Evolutionary conservation across 352 stramenopile genomes (phyloP).

Genomic region (Stramenopiles sp.): DNA sequence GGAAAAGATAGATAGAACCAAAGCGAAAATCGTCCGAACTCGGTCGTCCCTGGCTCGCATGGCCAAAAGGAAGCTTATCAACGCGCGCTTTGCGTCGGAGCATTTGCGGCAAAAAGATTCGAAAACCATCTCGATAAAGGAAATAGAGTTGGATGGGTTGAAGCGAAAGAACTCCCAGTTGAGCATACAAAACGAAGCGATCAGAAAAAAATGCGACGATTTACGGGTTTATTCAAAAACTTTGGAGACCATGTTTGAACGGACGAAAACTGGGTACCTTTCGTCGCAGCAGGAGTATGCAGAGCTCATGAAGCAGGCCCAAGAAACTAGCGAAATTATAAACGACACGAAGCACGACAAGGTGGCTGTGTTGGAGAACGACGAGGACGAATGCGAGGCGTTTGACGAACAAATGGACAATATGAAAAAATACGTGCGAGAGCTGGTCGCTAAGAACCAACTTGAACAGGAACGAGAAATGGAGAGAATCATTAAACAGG

Average conservation of each 20-base stretch:
- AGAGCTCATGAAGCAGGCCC: neutral
- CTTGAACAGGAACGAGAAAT: neutral
- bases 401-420: neutral
- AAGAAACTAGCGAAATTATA: neutral
- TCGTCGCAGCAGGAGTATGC: no score
- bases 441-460: neutral
- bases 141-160: neutral
- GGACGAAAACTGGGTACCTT: neutral
- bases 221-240: neutral
- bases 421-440: neutral
- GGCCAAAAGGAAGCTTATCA: neutral
- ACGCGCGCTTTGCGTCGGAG: neutral
- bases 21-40: neutral
- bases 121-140: neutral
- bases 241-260: neutral
- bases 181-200: neutral
- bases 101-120: neutral
- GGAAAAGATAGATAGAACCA: neutral
- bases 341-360: neutral
- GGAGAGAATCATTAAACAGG: neutral
- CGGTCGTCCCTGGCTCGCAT: neutral
- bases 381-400: neutral
- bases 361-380: neutral
- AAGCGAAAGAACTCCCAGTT: neutral
- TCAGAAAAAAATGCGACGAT: neutral